These are phyloP conservation scores for Myochromella boudieri DNA, from an alignment of 768 basidiomycete genomes.

Conservation along the genomic window DNA sequence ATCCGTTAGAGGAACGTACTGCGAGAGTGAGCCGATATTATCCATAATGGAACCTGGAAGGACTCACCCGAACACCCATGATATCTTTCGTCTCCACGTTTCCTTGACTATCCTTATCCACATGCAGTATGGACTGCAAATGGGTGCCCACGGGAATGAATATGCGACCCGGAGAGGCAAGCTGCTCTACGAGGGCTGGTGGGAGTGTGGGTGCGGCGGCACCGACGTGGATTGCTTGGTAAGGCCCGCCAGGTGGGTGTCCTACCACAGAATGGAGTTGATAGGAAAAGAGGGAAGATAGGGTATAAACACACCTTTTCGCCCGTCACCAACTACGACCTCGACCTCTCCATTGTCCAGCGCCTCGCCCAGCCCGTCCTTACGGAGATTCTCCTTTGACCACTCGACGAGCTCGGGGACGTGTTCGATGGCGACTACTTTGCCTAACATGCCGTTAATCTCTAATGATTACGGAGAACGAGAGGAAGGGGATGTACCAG, in stretches of 20 bases:
- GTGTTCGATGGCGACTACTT: slow-evolving; percentile 90
- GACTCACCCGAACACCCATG: slow-evolving; percentile 81
- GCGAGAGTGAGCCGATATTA: not conserved
- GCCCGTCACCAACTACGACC: slow-evolving; percentile 77
- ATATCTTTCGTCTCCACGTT: slow-evolving; percentile 60
- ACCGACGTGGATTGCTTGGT: slow-evolving; percentile 90
- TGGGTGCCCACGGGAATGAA: slow-evolving; percentile 86
- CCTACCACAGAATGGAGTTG: not conserved
- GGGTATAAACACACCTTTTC: slow-evolving; percentile 48
- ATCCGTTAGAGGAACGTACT: slow-evolving; percentile 78
- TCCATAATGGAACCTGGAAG: not conserved
- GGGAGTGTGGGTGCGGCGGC: slow-evolving; percentile 85
- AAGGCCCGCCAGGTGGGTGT: slow-evolving; percentile 46
- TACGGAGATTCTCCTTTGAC: slow-evolving; percentile 65
- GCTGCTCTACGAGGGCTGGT: slow-evolving; percentile 69
- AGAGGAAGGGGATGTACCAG: no score
- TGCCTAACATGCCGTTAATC: slow-evolving; percentile 45
- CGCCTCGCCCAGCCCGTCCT: slow-evolving; percentile 60
- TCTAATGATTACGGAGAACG: no score
- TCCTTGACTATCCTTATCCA: slow-evolving; percentile 79
- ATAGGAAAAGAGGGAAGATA: not conserved
- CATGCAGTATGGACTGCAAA: slow-evolving; percentile 62
- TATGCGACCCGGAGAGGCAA: slow-evolving; percentile 76
- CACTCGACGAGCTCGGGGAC: slow-evolving; percentile 73
- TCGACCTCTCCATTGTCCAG: slow-evolving; percentile 56